Evolutionary conservation across 306 rosid genomes (phyloP).

Genomic region (Quercus parvula): DNA sequence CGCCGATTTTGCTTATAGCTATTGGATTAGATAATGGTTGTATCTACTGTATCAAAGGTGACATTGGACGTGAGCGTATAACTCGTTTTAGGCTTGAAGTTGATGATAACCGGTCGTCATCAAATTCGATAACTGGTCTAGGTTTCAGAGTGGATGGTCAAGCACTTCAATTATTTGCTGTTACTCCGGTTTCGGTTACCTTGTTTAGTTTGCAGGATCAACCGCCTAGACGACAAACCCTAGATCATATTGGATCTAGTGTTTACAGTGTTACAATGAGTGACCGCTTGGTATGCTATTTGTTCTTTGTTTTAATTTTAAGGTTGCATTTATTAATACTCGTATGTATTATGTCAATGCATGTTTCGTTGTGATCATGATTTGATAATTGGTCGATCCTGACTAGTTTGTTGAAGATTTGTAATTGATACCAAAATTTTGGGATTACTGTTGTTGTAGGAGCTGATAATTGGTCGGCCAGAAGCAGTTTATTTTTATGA

Average conservation of each 20-base stretch:
- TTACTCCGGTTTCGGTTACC: conserved; percentile 81
- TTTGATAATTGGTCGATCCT: conserved; percentile 82
- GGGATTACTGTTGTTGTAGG: conserved; percentile 26
- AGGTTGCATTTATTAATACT: neutral
- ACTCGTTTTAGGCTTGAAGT: conserved; percentile 89
- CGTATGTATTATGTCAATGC: conserved; percentile 1
- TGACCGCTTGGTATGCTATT: conserved; percentile 72
- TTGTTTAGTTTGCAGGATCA: conserved; percentile 74
- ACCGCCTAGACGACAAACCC: conserved; percentile 81
- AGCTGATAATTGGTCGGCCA: conserved; percentile 86
- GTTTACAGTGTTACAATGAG: conserved; percentile 80
- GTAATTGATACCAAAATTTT: too few species aligned
- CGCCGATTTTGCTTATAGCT: conserved; percentile 86
- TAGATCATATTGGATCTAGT: conserved; percentile 91
- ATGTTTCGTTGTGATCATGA: conserved; percentile 50
- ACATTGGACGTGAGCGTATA: conserved; percentile 93
- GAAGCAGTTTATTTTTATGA: conserved; percentile 97
- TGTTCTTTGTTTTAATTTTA: conserved; percentile 7
- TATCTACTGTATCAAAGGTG: conserved; percentile 94
- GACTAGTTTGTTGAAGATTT: too few species aligned
- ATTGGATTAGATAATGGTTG: conserved; percentile 90
- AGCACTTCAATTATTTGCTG: conserved; percentile 89
- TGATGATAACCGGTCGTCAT: conserved; percentile 31
- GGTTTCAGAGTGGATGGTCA: conserved; percentile 95
- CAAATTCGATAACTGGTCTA: conserved; percentile 65